Evolutionary conservation across 2,329 filamentous ascomycete species (phyloP).

Genomic region (Lomentospora prolificans): DNA sequence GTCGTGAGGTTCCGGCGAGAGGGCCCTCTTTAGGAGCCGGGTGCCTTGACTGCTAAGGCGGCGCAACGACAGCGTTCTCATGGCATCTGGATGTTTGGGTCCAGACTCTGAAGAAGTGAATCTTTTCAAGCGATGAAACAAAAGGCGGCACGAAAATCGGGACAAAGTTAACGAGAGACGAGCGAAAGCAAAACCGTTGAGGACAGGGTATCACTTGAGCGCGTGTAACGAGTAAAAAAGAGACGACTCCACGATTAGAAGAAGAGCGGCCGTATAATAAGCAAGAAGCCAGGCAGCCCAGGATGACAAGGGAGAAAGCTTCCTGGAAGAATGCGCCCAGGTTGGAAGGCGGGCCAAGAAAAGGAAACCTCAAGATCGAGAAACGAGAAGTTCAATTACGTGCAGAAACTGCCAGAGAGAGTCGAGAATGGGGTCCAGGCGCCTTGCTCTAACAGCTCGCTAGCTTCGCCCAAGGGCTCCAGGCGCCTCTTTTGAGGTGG

Average conservation of each 20-base stretch:
- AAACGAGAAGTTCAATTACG: not conserved
- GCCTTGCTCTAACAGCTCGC: no score
- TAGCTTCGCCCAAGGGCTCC: no score
- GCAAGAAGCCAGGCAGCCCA: no score
- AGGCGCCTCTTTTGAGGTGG: not conserved
- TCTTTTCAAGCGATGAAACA: not conserved
- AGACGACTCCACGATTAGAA: not conserved
- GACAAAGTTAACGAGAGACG: no score
- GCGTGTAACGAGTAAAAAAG: not conserved
- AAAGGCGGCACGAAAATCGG: not conserved
- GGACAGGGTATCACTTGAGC: not conserved
- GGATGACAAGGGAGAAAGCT: not conserved
- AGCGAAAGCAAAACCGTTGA: not conserved
- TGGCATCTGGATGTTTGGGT: not conserved
- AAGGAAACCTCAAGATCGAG: not conserved
- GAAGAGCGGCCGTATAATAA: not conserved
- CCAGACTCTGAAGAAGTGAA: not conserved
- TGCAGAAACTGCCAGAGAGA: not conserved
- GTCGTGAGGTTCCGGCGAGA: not conserved
- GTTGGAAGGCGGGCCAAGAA: not conserved
- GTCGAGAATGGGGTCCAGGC: no score
- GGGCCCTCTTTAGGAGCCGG: slow-evolving; percentile 4
- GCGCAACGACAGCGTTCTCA: slow-evolving; percentile 1
- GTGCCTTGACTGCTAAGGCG: not conserved
- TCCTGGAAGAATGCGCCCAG: no score